phyloP scores from a whole-genome alignment of 2,329 filamentous ascomycete species.

The Aspergillus sp. region DNA sequence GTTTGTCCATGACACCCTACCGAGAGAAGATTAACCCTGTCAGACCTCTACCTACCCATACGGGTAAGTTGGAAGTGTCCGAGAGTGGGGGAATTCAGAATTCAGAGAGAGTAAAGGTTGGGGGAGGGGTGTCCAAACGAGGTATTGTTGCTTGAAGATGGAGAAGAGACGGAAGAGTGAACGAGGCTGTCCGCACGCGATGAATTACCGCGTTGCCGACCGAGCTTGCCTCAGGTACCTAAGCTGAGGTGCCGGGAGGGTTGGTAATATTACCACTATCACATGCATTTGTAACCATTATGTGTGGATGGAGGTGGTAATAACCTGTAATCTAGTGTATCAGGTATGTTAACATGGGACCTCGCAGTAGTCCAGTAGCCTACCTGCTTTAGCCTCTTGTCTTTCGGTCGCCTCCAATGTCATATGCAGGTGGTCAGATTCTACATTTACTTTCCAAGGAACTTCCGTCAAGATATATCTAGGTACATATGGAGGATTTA shows the following conservation, averaged over 20 bases:
- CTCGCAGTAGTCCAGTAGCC: too few species aligned
- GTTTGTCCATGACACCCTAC: slow-evolving; percentile 41
- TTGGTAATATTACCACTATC: slow-evolving; percentile 3
- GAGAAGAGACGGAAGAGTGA: not conserved
- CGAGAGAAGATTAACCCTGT: slow-evolving; percentile 13
- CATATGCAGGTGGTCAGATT: too few species aligned
- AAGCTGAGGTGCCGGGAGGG: not conserved
- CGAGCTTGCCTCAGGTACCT: not conserved
- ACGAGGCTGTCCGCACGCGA: slow-evolving; percentile 23
- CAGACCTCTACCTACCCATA: slow-evolving; percentile 28
- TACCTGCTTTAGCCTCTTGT: too few species aligned
- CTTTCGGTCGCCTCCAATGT: too few species aligned
- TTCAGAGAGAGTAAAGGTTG: not conserved
- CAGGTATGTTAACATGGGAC: too few species aligned
- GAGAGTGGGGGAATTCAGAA: slow-evolving; percentile 5
- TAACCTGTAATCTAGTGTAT: too few species aligned
- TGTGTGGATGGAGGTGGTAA: too few species aligned
- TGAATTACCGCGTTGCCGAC: slow-evolving; percentile 28
- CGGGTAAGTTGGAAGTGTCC: slow-evolving; percentile 16
- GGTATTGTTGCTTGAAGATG: too few species aligned
- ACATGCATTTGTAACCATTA: not conserved
- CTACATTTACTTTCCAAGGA: too few species aligned
- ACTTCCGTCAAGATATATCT: too few species aligned
- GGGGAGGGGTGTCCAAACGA: not conserved
- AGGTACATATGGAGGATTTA: too few species aligned